Base-by-base conservation (phyloP, 805 yeast genomes). In the Candida hungchunana region DNA sequence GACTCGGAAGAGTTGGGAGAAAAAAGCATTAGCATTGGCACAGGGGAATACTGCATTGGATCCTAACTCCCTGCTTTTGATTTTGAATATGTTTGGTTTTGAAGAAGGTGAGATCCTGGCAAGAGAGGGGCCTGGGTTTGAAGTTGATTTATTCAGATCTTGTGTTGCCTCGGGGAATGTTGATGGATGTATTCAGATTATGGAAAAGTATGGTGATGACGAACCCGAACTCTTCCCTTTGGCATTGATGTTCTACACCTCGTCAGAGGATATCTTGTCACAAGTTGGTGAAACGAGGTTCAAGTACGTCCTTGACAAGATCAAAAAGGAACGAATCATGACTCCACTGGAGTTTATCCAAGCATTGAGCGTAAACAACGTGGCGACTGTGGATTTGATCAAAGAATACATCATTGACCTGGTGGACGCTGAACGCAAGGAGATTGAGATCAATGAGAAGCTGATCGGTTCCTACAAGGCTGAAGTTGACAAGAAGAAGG, bases 311-410 rank as follows among this genome's bases (percentile, higher is more conserved):
- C 56, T 90, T 14, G 61, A 71, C 18, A 69, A 66, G 38, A 71
- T 85, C 31, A 70, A 74, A 31, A 55, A 63, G 3, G 60, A 65
- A 12, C 71, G 74, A 31, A 54, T 82, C 12, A 66, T 85, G 60
- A 67, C 94, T 0, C 83, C 94, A 0, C 58, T 86, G 14, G 96
- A 89, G 46, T 63, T 93, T 2, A 66, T 90, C n/a, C 79, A 81
- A 43, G 71, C 79, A 3, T 58, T 88, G 28, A 71, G 87, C 26
- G 56, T 70, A 3, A 77, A 78, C 28, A 76, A 75, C 10, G 77
- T 72, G 19, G 75, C 86, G 0, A 76, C 82, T 0, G 70, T 85
- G 23, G 95, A 94, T 0, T 59, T 84, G 16, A 68, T 93, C 19
- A 80, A 81, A 51, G 78, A 79, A 18, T 78, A 79, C 38, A 62